Percentiles rank a stretch among this genome's conserved stretches.
These are phyloP conservation scores for Diaporthe ampelina DNA, from an alignment of 2,329 filamentous ascomycete genomes.

Conservation along the genomic window DNA sequence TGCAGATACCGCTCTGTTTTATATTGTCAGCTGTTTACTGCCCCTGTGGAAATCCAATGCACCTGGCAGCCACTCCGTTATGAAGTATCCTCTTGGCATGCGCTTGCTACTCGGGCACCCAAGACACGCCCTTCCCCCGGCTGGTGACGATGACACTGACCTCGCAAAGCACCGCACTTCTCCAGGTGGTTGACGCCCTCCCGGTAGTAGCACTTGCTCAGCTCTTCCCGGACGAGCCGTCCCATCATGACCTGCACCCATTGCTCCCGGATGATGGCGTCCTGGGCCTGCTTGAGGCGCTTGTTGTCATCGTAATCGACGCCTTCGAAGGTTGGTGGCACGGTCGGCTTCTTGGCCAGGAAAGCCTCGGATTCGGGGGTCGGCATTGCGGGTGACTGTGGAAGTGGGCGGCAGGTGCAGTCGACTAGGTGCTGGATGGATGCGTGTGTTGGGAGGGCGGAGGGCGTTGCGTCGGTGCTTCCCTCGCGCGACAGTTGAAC, in stretches of 20 bases:
- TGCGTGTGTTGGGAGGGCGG: conserved; percentile 10
- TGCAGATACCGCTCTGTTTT: conserved; percentile 81
- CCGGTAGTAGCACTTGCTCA: conserved; percentile 87
- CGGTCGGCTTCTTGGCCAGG: conserved; percentile 86
- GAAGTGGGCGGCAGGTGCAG: not conserved
- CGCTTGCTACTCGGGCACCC: not conserved
- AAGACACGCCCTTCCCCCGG: not conserved
- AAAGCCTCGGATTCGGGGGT: conserved; percentile 87
- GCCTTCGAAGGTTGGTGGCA: conserved; percentile 86
- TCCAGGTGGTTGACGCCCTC: conserved; percentile 91
- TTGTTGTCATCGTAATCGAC: conserved; percentile 89
- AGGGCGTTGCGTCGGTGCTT: conserved; percentile 34
- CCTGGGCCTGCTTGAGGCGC: conserved; percentile 85
- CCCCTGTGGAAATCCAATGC: not conserved
- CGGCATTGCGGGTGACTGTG: conserved; percentile 70
- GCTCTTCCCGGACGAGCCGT: conserved; percentile 83
- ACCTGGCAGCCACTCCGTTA: not conserved
- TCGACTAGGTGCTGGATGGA: conserved; percentile 9
- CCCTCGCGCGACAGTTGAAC: conserved; percentile 31
- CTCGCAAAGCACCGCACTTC: conserved; percentile 86
- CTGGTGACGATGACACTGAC: conserved; percentile 64
- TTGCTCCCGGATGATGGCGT: conserved; percentile 86
- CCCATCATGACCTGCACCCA: conserved; percentile 95
- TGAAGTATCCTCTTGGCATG: not conserved
- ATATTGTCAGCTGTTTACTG: conserved; percentile 23